Base-by-base conservation (phyloP, 1,284 basidiomycete species). In the Cutaneotrichosporon arboriforme region DNA sequence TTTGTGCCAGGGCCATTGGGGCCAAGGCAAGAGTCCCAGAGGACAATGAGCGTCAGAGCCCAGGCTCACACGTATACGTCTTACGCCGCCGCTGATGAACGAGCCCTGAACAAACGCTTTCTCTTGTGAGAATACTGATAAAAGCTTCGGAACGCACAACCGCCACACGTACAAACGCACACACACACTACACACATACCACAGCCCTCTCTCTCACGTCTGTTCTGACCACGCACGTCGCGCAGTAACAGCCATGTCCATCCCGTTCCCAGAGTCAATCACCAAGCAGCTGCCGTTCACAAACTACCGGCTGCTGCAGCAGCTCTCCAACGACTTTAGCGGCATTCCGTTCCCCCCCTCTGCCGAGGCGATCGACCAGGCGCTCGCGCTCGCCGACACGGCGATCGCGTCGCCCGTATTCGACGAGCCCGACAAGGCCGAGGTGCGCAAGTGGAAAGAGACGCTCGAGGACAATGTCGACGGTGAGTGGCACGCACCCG, bases 221-320 rank as follows among this genome's bases (percentile, higher is more conserved):
- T 37, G 14, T 13, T 37, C 36, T 37, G 14, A 37, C 17, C 36
- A 8, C 7, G 13, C 7, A 37, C 36, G 7, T 35, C 15, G 33
- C 33, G 33, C 8, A 35, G 9, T 15, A 35, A 35, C 12, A 13
- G 23, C 17, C 4, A 49, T 40, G 47, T 34, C 38, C 12, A 59
- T 59, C 51, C 22, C 21, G 15, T 49, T 59, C 54, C 57, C 57
- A 17, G 23, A 33, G 41, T 36, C 36, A n/a, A 51, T 59, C 51
- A 45, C 39, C 37, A 51, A 53, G 42, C 57, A 59, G 57, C 54
- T 59, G 37, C 57, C 57, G 34, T 44, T 49, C 48, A 52, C 54
- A 26, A 51, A 55, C 40, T 55, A 49, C 51, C 31, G 36, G n/a
- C 49, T 55, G 18, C 57, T 58, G 17, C 20, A 51, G 38, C 21